Evolutionary conservation across 1,139 yeast species (phyloP), one percentile per base, ranked within the genome.

Genomic region (Hyphopichia pseudoburtonii): DNA sequence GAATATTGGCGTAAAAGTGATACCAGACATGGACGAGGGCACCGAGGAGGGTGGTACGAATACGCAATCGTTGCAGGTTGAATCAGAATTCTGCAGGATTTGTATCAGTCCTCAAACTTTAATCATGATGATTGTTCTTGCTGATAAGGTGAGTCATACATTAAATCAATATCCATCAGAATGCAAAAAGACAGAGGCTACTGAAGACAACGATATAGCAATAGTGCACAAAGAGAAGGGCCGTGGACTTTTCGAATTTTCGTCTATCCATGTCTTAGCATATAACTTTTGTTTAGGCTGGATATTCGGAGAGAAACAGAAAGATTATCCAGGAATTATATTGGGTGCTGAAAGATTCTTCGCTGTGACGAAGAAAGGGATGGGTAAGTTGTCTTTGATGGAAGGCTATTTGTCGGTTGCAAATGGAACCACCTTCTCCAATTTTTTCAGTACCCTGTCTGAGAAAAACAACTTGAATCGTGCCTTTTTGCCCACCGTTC

Each of bases 221-320:
- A 21, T 21, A 10, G 23, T 21, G 23, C 10, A 21, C 23, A 21
- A 21, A 7, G 9, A 21, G 10, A 21, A 21, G 23, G 10, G 23
- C 7, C 7, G 23, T 21, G 7, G 7, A 10, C n/a, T 17, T 5
- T 31, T 36, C 21, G 30, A 29, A 22, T 43, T 75, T 42, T 62
- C 75, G 14, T 61, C 86, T 0, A 65, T 85, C 29, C 84, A 79
- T 39, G 69, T 86, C 33, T 57, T 81, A 9, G 76, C 89, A 0
- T 76, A 81, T 46, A 79, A 83, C 47, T 72, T 85, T 43, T 84
- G 94, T 49, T 43, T 83, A 25, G 95, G 95, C 0, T 86, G 95
- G 89, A 56, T 87, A 5, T 84, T 84, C 53, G 62, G 60, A 24
- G 55, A 54, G 21, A 42, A 58, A 4, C 64, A 65, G 18, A 75